Evolutionary conservation across 441 rosid species (phyloP).

Genomic region (Aleurites moluccanus): DNA sequence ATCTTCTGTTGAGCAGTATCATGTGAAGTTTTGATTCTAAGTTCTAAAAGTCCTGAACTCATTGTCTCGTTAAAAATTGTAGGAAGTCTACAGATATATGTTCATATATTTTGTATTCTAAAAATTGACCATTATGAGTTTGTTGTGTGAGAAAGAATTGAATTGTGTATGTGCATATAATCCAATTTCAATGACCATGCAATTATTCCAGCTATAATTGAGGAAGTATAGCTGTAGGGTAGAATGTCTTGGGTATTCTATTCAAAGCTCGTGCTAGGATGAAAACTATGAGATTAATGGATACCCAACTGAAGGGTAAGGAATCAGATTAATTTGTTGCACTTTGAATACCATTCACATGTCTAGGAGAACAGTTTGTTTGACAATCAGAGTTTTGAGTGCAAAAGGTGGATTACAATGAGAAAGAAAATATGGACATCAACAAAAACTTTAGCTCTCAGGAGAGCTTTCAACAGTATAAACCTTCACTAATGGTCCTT

Average conservation of each 20-base stretch:
- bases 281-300: background rate
- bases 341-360: background rate
- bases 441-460: background rate
- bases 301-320: background rate
- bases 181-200: too few relatives aligned
- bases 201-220: background rate
- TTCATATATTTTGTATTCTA: background rate
- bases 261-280: background rate
- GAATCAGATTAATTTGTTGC: background rate
- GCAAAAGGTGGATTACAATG: background rate
- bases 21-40: background rate
- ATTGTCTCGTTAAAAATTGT: background rate
- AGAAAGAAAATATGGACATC: background rate
- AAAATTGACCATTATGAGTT: background rate
- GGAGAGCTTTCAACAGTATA: background rate
- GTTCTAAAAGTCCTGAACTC: background rate
- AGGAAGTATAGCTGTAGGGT: background rate
- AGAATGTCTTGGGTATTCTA: background rate
- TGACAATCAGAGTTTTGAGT: background rate
- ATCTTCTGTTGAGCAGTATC: background rate
- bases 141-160: background rate
- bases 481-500: background rate
- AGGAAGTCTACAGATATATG: background rate
- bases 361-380: background rate
- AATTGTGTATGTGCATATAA: too few relatives aligned